Evolutionary conservation across 805 yeast genomes (phyloP), one percentile per base, ranked within the genome.

Genomic region (Kluyveromyces starmeri): DNA sequence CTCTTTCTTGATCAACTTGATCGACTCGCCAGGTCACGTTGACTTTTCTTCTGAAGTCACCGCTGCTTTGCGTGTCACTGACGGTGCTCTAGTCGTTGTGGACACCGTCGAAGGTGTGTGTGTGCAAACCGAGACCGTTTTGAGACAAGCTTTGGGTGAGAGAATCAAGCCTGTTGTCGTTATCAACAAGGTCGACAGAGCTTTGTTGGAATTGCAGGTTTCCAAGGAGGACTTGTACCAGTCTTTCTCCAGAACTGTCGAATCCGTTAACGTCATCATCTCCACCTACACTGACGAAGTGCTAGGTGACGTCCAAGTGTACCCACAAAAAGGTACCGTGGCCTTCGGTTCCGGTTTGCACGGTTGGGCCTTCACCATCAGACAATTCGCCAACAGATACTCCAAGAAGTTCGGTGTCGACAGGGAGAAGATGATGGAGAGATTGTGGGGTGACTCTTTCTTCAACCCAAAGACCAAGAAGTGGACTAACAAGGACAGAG

Each of bases 21-120:
- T 89, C 60, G 98, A 89, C 71, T 92, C 98, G 56, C 98, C 98
- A 72, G 98, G 98, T 83, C 98, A 89, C 96, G 97, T 89, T 78
- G 98, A 89, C 75, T 89, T 89, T 88, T 86, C 96, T 48, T 92
- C 97, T 55, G 98, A 89, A 73, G 98, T 89, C 62, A 92, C 97
- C 63, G 97, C 97, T 59, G 98, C 98, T 70, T 81, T 89, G 64
- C 88, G 98, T 75, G 97, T 89, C 61, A 92, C 97, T 55, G 98
- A 89, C 67, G 98, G 98, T 86, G 97, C 98, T 65, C 78, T 89
- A 64, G 97, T 89, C 59, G 98, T 89, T 58, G 97, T 89, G 64
- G 97, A 92, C 72, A 80, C 94, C 73, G 88, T 89, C 67, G 97
- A 92, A 72, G 98, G 98, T 88, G 98, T 89, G 65, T 92, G 97